phyloP scores from a whole-genome alignment of 176 grass and related monocot species.

The Musa schizocarpa region DNA sequence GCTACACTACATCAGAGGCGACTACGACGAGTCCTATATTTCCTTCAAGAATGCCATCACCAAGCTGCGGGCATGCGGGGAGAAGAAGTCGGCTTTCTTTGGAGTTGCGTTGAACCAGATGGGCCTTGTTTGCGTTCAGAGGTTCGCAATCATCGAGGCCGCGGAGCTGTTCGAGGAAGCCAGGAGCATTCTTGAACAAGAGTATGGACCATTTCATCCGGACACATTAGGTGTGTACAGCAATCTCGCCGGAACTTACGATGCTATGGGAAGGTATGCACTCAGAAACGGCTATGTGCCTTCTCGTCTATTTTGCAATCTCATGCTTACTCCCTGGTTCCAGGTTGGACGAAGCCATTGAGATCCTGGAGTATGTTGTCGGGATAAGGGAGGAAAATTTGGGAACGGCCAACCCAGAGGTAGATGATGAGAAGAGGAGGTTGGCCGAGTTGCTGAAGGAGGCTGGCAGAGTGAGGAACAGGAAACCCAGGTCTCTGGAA shows the following conservation, averaged over 20 bases:
- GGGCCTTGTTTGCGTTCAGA: slow-evolving; percentile 76
- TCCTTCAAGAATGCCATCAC: slow-evolving; percentile 75
- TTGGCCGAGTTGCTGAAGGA: slow-evolving; percentile 75
- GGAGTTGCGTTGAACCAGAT: slow-evolving; percentile 90
- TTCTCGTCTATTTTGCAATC: too few relatives aligned
- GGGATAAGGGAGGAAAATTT: slow-evolving; percentile 89
- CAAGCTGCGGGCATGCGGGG: slow-evolving; percentile 81
- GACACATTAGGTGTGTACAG: slow-evolving; percentile 93
- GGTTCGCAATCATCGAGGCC: slow-evolving; percentile 76
- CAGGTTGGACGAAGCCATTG: slow-evolving; percentile 85
- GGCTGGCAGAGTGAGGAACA: slow-evolving; percentile 77
- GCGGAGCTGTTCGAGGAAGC: slow-evolving; percentile 85
- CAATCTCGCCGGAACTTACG: slow-evolving; percentile 94
- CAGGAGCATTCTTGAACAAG: slow-evolving; percentile 79
- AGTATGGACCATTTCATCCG: slow-evolving; percentile 76
- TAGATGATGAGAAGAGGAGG: slow-evolving; percentile 84
- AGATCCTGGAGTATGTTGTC: slow-evolving; percentile 84
- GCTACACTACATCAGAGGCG: slow-evolving; percentile 74
- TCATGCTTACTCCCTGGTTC: too few relatives aligned
- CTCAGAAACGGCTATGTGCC: neutral
- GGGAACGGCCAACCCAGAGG: slow-evolving; percentile 90
- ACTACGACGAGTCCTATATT: slow-evolving; percentile 59
- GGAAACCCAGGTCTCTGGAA: slow-evolving; percentile 66
- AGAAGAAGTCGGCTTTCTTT: slow-evolving; percentile 88
- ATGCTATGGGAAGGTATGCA: slow-evolving; percentile 94